Conservation (phyloP, 257 asterid genomes). For the Solanum neorickii region DNA sequence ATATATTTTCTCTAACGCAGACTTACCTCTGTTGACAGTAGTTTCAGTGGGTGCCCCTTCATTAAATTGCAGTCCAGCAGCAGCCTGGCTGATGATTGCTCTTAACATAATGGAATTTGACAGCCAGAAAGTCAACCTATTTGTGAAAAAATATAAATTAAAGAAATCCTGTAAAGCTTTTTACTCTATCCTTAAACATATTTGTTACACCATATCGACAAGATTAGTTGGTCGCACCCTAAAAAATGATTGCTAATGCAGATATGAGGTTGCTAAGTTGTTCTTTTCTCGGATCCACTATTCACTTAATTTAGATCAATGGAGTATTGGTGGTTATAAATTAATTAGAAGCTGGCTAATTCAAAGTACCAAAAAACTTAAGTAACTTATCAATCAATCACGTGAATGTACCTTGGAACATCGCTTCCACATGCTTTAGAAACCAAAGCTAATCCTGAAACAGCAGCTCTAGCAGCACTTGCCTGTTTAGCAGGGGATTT, state of each 20-base stretch:
- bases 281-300: neutral
- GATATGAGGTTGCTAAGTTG: neutral
- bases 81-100: constrained; percentile 60
- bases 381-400: neutral
- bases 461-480: constrained; percentile 71
- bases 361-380: neutral
- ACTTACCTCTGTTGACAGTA: neutral
- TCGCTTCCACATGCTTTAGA: constrained; percentile 92
- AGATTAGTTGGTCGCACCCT: neutral
- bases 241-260: neutral
- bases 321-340: neutral
- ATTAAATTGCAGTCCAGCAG: constrained; percentile 36
- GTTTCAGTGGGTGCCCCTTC: constrained; percentile 6
- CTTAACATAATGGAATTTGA: constrained; percentile 85
- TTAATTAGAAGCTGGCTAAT: neutral
- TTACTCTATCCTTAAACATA: neutral
- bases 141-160: neutral
- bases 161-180: neutral
- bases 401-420: constrained; percentile 56
- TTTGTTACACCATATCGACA: neutral
- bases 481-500: constrained; percentile 58
- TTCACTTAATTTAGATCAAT: neutral
- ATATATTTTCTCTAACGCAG: constrained; percentile 1
- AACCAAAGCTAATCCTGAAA: constrained; percentile 75
- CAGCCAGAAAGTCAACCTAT: constrained; percentile 88